A percentile compares a stretch with the other conserved stretches of the same genome.
Evolutionary conservation across 2,329 filamentous ascomycete genomes (phyloP).

Genomic region (Aspergillus unguis): DNA sequence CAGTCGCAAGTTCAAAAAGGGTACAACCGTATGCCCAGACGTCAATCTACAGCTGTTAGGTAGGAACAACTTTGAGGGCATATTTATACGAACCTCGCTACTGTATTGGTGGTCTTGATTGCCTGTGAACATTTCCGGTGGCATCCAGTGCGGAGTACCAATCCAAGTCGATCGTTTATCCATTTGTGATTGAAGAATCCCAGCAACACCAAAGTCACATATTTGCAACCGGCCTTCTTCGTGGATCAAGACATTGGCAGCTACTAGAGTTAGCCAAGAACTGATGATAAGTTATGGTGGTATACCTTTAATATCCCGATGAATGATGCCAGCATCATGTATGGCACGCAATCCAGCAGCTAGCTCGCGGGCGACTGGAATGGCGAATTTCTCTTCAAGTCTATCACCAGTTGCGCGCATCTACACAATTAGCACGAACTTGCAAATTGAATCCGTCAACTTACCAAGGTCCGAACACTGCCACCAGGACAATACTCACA

Average conservation of each 20-base stretch:
- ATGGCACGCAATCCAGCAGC: constrained; percentile 60
- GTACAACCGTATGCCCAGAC: constrained; percentile 53
- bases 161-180: constrained; percentile 64
- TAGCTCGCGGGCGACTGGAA: constrained; percentile 62
- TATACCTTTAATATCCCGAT: constrained; percentile 62
- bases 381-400: constrained; percentile 60
- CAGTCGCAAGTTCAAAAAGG: constrained; percentile 49
- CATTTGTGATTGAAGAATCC: constrained; percentile 57
- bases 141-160: constrained; percentile 66
- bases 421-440: constrained; percentile 21
- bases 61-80: background rate
- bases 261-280: constrained; percentile 30
- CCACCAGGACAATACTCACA: constrained; percentile 66
- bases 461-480: constrained; percentile 62
- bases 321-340: constrained; percentile 63
- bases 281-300: background rate
- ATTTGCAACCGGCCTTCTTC: constrained; percentile 62
- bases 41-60: constrained; percentile 39
- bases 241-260: constrained; percentile 61
- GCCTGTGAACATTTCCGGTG: constrained; percentile 55
- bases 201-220: constrained; percentile 65
- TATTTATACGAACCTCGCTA: constrained; percentile 39
- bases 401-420: constrained; percentile 49
- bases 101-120: constrained; percentile 44
- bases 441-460: constrained; percentile 18